Percentiles rank a stretch among this genome's conserved stretches.
These are phyloP conservation scores for Phyllostachys edulis DNA, from an alignment of 176 grass and related monocot species.

Conservation along the genomic window DNA sequence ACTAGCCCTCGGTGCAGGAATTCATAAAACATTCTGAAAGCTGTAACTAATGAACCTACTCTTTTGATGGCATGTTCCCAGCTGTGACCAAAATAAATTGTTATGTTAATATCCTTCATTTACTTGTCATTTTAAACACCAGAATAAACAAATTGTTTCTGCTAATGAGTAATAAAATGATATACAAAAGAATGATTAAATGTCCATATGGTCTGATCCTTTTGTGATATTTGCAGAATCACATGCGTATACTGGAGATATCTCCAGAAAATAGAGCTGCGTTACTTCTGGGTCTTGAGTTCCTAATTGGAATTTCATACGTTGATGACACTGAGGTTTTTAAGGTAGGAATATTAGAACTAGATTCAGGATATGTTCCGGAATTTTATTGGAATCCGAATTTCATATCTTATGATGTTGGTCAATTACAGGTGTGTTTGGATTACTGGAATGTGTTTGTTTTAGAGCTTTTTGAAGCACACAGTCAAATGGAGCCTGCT, in stretches of 20 bases:
- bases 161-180: constrained; percentile 11
- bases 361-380: constrained; percentile 22
- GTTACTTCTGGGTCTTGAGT: constrained; percentile 88
- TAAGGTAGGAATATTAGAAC: constrained; percentile 59
- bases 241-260: constrained; percentile 78
- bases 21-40: background rate
- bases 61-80: constrained; percentile 11
- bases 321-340: constrained; percentile 99
- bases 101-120: constrained; percentile 3
- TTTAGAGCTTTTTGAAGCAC: constrained; percentile 92
- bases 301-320: constrained; percentile 95
- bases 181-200: background rate
- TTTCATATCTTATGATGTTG: background rate
- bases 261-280: constrained; percentile 78
- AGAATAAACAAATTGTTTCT: background rate
- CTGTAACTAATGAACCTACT: background rate
- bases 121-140: background rate
- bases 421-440: constrained; percentile 73
- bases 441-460: constrained; percentile 99
- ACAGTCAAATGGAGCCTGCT: constrained; percentile 86
- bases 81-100: background rate
- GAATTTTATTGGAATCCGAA: background rate
- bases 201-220: constrained; percentile 7
- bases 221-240: constrained; percentile 49
- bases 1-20: too few relatives aligned